Evolutionary conservation across 495 filamentous ascomycete species (phyloP), one percentile per base, ranked within the genome.

Genomic region (Penicillium pancosmium): DNA sequence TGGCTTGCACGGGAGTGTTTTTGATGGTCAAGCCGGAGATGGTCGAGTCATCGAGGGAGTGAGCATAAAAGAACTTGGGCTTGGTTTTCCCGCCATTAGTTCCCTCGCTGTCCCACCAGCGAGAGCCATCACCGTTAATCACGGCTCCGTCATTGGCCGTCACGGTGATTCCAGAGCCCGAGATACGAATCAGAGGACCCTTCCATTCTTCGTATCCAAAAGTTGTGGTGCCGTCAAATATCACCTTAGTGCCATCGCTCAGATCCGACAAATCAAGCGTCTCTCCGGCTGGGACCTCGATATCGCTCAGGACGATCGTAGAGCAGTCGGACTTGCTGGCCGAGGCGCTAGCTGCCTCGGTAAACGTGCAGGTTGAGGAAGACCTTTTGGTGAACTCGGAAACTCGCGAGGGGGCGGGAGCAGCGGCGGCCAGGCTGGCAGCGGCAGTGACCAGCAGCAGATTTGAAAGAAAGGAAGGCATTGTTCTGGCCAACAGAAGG

Each of bases 1-100:
- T 81, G 18, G 72, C 78, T 52, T 90, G 87, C 9, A 89, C 84
- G 0, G 86, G 88, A 9, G 83, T 81, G 66, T 90, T 88, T 65
- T 78, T 55, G 56, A 84, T 75, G 25, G 77, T 65, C 13, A 84
- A 61, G 40, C 70, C 67, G 9, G 58, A 67, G 71, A 84, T 83
- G 25, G 65, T 69, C 0, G 79, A 82, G 3, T 52, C 36, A 43
- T 51, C 70, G 15, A 82, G 67, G 33, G 62, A 60, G 61, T 84
- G 80, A 18, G 79, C 81, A 55, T 78, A 78, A 70, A 85, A 82
- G 68, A 85, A 84, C 70, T 83, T 82, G 34, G 81, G 80, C 74
- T 84, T 85, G 12, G 69, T 81, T 73, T 80, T 81, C 54, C 82
- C 82, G 38, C 82, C 81, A 64, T 83, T 82, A 48, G 66, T 74